Base-by-base conservation (phyloP, 1,284 basidiomycete species). In the Wolfiporia cocos region DNA sequence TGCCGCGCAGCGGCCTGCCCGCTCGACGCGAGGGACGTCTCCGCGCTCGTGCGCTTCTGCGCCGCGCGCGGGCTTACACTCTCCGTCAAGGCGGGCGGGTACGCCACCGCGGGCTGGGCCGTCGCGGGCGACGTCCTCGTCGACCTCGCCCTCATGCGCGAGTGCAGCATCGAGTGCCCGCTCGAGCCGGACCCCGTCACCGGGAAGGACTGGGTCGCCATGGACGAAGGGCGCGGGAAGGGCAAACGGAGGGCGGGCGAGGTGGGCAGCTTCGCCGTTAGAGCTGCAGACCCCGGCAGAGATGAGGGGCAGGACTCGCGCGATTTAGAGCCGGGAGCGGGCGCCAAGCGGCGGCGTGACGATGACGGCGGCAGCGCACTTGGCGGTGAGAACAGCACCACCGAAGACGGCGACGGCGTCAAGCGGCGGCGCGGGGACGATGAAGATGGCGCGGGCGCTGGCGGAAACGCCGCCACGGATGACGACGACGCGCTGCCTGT, bases 71-170 rank as follows among this genome's bases (percentile, higher is more conserved):
- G 61, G 0, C 65, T 93, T 3, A 81, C 82, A n/a, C 75, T 83
- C 4, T 91, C 87, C n/a, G 71, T 92, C 54, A 91, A 88, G 60
- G 85, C 88, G 0, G 91, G 91, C 14, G 91, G 92, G 0, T 92
- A 86, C 57, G 91, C 89, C 5, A 92, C 87, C 3, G 88, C 84
- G 9, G 91, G 92, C 2, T 92, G 88, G 86, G 77, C 87, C 11
- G 78, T 93, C 40, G 81, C 80, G 24, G 91, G 90, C 31, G 85
- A 92, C 55, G 69, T 93, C 42, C 80, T 93, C 51, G 63, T 93
- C 53, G 90, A 94, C 65, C 66, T 93, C 43, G 75, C 71, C 50
- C 72, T 72, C 52, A 67, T 94, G 43, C 69, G 69, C 42, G 78
- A 80, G 36, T 71, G 84, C 40, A 76, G 78, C 34, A 81, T 86